Evolutionary conservation across 768 basidiomycete species (phyloP).

Genomic region (Rubroboletus pulcherrimus): DNA sequence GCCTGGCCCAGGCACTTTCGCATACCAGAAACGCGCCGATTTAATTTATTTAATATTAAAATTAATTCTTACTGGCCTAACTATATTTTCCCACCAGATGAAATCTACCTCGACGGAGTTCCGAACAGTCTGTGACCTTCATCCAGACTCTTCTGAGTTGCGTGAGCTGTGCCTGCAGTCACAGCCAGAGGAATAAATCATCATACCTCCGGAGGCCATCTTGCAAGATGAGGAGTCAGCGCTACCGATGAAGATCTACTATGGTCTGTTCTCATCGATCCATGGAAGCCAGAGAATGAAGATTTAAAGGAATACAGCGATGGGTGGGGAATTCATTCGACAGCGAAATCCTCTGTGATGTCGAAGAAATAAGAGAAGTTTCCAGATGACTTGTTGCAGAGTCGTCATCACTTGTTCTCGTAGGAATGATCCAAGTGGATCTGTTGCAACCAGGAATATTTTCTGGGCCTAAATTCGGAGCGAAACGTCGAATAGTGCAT

Average conservation of each 20-base stretch:
- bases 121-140: neutral
- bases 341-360: neutral
- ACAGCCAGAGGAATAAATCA: neutral
- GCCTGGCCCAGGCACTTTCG: no score
- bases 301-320: neutral
- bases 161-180: neutral
- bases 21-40: no score
- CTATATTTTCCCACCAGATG: neutral
- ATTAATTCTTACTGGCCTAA: no score
- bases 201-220: neutral
- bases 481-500: neutral
- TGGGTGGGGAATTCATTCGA: neutral
- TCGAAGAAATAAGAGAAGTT: neutral
- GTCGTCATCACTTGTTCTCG: neutral
- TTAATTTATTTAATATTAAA: no score
- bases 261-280: neutral
- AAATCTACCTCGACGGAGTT: neutral
- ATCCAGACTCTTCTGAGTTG: neutral
- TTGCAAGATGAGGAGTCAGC: neutral
- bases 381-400: neutral
- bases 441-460: neutral
- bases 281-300: neutral
- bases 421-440: neutral
- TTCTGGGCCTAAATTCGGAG: neutral
- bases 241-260: no score